Conservation (phyloP, 805 yeast species). For the Limtongia smithiae region DNA sequence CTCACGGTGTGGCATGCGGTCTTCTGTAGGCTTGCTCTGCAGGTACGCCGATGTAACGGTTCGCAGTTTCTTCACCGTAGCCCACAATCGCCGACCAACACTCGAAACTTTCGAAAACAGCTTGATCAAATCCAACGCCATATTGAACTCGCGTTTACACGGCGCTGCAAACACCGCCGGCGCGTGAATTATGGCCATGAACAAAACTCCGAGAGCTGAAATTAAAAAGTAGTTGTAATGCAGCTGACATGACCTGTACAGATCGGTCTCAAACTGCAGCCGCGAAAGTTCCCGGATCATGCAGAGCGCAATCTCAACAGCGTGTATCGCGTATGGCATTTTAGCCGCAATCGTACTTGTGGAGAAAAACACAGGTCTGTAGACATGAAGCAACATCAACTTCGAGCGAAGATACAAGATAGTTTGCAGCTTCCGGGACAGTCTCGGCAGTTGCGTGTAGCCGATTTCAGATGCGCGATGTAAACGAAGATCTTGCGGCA, state of each 20-base stretch:
- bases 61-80: constrained; percentile 15
- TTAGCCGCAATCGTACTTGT: constrained; percentile 17
- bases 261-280: constrained; percentile 26
- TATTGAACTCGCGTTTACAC: constrained; percentile 27
- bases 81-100: constrained; percentile 19
- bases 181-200: constrained; percentile 29
- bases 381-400: constrained; percentile 26
- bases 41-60: constrained; percentile 4
- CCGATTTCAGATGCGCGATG: neutral
- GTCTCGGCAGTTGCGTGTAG: constrained; percentile 5
- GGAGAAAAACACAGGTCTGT: constrained; percentile 24
- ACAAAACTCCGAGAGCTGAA: constrained; percentile 31
- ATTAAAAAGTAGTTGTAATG: constrained; percentile 33
- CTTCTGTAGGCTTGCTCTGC: too few relatives aligned
- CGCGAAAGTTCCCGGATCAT: constrained; percentile 30
- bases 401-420: constrained; percentile 16
- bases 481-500: constrained; percentile 26
- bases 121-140: constrained; percentile 29
- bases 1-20: too few relatives aligned
- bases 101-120: constrained; percentile 25
- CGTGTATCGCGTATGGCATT: constrained; percentile 25
- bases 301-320: constrained; percentile 30
- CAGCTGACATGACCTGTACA: constrained; percentile 29
- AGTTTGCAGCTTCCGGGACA: constrained; percentile 17
- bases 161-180: constrained; percentile 24